Evolutionary conservation across 2,329 filamentous ascomycete genomes (phyloP), one percentile per base, ranked within the genome.

Genomic region (Calonectria pteridis): DNA sequence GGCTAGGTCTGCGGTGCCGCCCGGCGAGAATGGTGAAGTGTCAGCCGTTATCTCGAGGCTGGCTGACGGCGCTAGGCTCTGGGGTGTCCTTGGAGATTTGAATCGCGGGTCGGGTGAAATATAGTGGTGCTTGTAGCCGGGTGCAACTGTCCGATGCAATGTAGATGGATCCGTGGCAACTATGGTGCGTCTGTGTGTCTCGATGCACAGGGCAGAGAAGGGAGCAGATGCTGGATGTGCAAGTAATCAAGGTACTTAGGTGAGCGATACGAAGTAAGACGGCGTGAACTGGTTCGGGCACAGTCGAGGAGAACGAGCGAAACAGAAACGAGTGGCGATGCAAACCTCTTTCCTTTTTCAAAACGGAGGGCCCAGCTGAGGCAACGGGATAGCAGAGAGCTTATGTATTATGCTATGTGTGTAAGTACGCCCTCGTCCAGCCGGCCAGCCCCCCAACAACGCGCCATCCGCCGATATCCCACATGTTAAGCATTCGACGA

Each of bases 341-440:
- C 69, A 71, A 33, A 63, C 31, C 46, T 43, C 37, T 53, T 59
- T 64, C 46, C 53, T 35, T 35, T 50, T 68, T 33, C 59, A 49
- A 26, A 49, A 58, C 46, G 46, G 49, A 37, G 70, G 46, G 64
- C n/a, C 23, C 31, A 14, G 43, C 29, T 33, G 40, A 33, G 49
- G 63, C 28, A 40, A 64, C 53, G 70, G 51, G 70, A 68, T 50
- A 49, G 62, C 55, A 37, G 70, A 72, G 46, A 29, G 59, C 55
- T 72, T 72, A 72, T 71, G 63, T 66, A 62, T 66, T 63, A 53
- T 62, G 67, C 46, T 33, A 59, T 46, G 51, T 68, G 31, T 62
- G 67, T 67, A 35, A 37, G 69, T 67, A 51, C 59, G 40, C 28
- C 46, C 18, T 64, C 40, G 18, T 55, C 23, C 43, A 63, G 67